These are phyloP conservation scores for Musa beccarii DNA, from an alignment of 176 grass and related monocot genomes.

Conservation along the genomic window DNA sequence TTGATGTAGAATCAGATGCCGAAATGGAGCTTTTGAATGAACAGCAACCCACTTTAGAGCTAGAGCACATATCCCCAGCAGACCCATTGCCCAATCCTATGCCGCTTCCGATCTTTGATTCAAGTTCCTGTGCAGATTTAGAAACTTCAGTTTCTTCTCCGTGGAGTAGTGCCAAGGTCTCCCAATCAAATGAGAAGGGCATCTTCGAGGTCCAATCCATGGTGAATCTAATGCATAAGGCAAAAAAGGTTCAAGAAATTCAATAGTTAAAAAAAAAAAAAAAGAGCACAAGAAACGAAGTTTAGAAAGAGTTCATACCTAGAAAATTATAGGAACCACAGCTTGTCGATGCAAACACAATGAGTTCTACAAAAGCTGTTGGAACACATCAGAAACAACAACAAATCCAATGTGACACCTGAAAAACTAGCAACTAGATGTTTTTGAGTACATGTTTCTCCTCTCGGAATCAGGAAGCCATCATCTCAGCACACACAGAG, in stretches of 20 bases:
- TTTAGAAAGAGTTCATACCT: neutral
- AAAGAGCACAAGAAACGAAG: neutral
- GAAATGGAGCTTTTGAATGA: slow-evolving; percentile 3
- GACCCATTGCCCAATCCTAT: neutral
- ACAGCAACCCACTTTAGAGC: neutral
- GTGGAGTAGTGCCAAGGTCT: neutral
- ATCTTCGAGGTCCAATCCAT: slow-evolving; percentile 17
- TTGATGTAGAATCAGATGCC: neutral
- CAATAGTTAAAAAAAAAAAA: neutral
- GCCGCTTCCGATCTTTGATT: neutral
- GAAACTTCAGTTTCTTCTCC: neutral
- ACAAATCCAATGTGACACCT: neutral
- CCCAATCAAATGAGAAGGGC: slow-evolving; percentile 4
- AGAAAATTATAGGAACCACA: neutral
- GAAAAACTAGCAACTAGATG: neutral
- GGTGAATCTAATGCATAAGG: neutral
- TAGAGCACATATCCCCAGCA: neutral
- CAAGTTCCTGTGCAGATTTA: neutral
- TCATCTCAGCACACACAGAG: neutral
- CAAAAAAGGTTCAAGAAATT: neutral
- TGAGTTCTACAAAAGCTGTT: neutral
- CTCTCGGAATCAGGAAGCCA: neutral
- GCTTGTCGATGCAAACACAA: neutral
- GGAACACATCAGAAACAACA: neutral
- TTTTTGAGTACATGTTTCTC: neutral